phyloP scores from a whole-genome alignment of 75 land plant species.

The Ceratopteris richardii region DNA sequence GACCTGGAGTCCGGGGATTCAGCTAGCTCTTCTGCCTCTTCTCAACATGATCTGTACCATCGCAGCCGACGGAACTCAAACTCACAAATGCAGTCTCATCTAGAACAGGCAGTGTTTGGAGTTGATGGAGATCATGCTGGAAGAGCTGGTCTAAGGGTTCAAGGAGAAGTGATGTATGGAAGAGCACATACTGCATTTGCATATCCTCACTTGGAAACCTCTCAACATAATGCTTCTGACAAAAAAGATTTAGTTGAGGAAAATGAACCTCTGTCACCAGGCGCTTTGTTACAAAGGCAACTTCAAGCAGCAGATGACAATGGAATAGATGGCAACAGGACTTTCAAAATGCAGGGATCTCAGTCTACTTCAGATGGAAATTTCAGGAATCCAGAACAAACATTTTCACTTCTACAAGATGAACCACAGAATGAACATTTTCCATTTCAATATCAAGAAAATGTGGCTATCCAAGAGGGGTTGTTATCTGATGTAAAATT shows the following conservation, averaged over 20 bases:
- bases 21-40: slow-evolving; percentile 7
- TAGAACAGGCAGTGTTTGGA: not conserved
- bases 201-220: not conserved
- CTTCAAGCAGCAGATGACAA: not conserved
- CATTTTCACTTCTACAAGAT: too few relatives aligned
- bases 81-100: not conserved
- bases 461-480: too few relatives aligned
- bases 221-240: not conserved
- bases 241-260: not conserved
- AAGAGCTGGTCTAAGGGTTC: not conserved
- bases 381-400: too few relatives aligned
- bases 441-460: too few relatives aligned
- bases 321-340: too few relatives aligned
- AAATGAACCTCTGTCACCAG: not conserved
- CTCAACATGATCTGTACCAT: slow-evolving; percentile 1
- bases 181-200: not conserved
- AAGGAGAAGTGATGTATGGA: not conserved
- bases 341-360: too few relatives aligned
- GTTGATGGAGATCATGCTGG: not conserved
- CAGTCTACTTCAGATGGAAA: too few relatives aligned
- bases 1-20: not conserved
- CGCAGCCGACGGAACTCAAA: not conserved
- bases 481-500: too few relatives aligned
- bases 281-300: not conserved
- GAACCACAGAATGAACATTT: too few relatives aligned